A percentile compares a stretch with the other conserved stretches of the same genome.
These are phyloP conservation scores for Phyllosticta paracitricarpa DNA, from an alignment of 2,329 filamentous ascomycete species.

Conservation along the genomic window DNA sequence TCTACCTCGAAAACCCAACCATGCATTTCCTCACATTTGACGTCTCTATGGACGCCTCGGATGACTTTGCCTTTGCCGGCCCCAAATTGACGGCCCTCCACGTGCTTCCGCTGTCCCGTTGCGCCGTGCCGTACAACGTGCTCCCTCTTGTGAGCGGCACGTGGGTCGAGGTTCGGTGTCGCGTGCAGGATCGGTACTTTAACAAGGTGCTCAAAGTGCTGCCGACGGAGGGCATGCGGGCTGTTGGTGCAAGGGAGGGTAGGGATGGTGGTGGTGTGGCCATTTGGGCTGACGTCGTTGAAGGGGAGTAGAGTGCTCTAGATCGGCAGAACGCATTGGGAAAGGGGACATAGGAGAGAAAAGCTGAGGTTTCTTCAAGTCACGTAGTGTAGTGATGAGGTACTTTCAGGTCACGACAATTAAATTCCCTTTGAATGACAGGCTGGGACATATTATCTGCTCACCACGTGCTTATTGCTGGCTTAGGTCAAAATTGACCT, in stretches of 20 bases:
- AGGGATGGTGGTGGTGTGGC: constrained; percentile 42
- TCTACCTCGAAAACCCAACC: constrained; percentile 86
- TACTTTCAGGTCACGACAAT: too few relatives aligned
- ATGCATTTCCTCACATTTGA: constrained; percentile 92
- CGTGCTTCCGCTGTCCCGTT: constrained; percentile 69
- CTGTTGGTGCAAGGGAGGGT: constrained; percentile 2
- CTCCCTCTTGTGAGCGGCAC: constrained; percentile 52
- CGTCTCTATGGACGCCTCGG: constrained; percentile 81
- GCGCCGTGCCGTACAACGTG: constrained; percentile 63
- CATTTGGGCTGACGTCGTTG: constrained; percentile 21
- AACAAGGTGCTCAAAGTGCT: constrained; percentile 79
- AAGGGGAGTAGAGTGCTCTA: constrained; percentile 13
- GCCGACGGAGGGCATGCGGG: constrained; percentile 59
- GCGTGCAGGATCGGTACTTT: constrained; percentile 83
- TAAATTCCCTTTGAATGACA: too few relatives aligned
- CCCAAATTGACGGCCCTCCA: constrained; percentile 72
- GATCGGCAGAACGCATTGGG: too few relatives aligned
- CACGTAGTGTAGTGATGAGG: too few relatives aligned
- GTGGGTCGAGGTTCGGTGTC: constrained; percentile 64
- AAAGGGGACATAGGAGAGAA: not conserved
- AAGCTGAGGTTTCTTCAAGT: not conserved
- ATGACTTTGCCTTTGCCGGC: constrained; percentile 88
- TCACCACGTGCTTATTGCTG: too few relatives aligned
- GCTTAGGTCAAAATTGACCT: too few relatives aligned
- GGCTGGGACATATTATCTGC: too few relatives aligned